phyloP scores from a whole-genome alignment of 176 grass and related monocot genomes.

The Lolium multiflorum region DNA sequence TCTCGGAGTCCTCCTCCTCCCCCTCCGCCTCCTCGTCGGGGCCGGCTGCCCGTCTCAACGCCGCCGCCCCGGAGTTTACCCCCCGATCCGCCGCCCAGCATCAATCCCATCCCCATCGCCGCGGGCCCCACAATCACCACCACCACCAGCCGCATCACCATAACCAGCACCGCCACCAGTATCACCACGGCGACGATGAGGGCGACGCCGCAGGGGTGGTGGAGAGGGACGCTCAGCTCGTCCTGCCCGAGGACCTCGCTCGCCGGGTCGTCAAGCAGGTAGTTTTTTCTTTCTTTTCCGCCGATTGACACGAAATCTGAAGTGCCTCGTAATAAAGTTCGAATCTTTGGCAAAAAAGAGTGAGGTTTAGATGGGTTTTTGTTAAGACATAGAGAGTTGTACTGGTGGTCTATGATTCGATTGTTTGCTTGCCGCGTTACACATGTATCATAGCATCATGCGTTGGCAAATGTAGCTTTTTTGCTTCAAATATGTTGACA shows the following conservation, averaged over 20 bases:
- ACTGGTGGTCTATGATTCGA: not conserved
- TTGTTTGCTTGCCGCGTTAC: not conserved
- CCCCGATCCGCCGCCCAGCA: constrained; percentile 63
- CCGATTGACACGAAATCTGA: constrained; percentile 40
- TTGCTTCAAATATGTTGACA: not conserved
- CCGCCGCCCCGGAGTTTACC: constrained; percentile 85
- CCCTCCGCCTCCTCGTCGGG: constrained; percentile 29
- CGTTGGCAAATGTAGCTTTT: not conserved
- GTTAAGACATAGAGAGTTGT: not conserved
- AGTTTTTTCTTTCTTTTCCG: not conserved
- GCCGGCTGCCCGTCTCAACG: constrained; percentile 71
- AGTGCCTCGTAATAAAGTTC: not conserved
- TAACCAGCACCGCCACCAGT: constrained; percentile 25
- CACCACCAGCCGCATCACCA: constrained; percentile 33
- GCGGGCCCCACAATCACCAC: constrained; percentile 44
- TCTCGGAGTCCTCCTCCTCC: constrained; percentile 35
- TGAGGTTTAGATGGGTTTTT: not conserved
- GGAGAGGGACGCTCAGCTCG: constrained; percentile 42
- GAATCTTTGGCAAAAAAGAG: not conserved
- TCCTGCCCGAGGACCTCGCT: constrained; percentile 61
- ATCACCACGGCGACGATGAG: constrained; percentile 61
- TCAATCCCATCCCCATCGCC: constrained; percentile 41
- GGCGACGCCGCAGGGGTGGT: constrained; percentile 49
- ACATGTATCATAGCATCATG: not conserved
- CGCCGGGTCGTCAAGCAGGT: constrained; percentile 89